Conservation (phyloP, 2,329 filamentous ascomycete genomes). For the Nemania diffusa region DNA sequence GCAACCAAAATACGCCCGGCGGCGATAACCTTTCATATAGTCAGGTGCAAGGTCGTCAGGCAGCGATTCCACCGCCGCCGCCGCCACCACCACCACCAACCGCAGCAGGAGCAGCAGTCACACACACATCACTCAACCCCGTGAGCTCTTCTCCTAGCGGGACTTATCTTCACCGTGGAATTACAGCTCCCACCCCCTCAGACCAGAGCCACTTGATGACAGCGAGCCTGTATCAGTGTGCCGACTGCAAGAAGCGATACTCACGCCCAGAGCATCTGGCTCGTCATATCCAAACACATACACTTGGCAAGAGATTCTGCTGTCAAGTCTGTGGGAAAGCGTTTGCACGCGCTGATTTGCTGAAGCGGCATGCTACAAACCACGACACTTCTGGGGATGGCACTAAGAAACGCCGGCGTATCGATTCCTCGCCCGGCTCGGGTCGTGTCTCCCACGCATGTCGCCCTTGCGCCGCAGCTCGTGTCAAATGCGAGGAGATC, state of each 20-base stretch:
- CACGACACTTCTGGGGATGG: conserved; percentile 60
- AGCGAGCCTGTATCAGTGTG: conserved; percentile 59
- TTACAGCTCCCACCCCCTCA: conserved; percentile 26
- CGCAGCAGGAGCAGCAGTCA: no score
- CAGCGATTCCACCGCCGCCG: conserved; percentile 14
- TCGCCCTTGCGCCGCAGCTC: conserved; percentile 60
- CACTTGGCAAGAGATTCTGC: conserved; percentile 43
- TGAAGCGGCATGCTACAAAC: conserved; percentile 63
- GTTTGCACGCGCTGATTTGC: conserved; percentile 64
- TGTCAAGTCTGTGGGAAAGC: conserved; percentile 62
- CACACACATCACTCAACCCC: conserved; percentile 18
- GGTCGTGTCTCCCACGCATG: conserved; percentile 65
- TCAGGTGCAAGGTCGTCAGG: conserved; percentile 11
- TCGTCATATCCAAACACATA: conserved; percentile 45
- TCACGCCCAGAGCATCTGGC: conserved; percentile 65
- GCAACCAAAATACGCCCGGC: conserved; percentile 11
- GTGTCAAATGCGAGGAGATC: conserved; percentile 65
- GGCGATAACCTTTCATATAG: conserved; percentile 10
- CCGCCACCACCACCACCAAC: no score
- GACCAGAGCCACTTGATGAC: conserved; percentile 40
- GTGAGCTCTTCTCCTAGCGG: conserved; percentile 8
- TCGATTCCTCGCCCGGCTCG: conserved; percentile 56
- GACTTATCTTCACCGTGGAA: conserved; percentile 2
- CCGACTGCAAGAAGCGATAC: conserved; percentile 62
- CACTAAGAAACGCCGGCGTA: conserved; percentile 59